These are phyloP conservation scores for Gastrodia elata DNA, from an alignment of 106 monocot genomes.

Conservation along the genomic window DNA sequence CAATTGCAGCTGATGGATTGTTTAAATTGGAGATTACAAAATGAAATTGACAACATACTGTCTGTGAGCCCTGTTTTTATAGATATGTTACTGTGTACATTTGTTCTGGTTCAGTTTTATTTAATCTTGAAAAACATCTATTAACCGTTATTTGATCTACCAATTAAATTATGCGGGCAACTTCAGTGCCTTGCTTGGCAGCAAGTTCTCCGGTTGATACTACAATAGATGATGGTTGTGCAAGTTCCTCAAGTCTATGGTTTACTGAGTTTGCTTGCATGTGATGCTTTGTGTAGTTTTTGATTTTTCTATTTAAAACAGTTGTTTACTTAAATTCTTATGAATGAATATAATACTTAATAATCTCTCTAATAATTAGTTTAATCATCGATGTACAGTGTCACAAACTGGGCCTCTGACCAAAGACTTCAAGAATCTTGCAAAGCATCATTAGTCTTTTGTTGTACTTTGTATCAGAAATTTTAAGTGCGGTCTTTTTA, in stretches of 20 bases:
- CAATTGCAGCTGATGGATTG: conserved; percentile 61
- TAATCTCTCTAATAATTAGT: neutral
- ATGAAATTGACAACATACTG: conserved; percentile 65
- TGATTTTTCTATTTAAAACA: neutral
- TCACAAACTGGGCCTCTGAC: neutral
- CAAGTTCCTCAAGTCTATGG: neutral
- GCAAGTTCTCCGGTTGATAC: neutral
- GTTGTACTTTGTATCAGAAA: neutral
- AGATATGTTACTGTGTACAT: neutral
- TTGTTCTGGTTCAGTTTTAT: neutral
- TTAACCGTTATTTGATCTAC: neutral
- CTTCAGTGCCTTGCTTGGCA: neutral
- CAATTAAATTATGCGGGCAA: neutral
- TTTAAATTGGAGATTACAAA: conserved; percentile 81
- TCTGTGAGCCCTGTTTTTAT: conserved; percentile 33
- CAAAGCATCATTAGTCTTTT: neutral
- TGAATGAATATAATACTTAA: neutral
- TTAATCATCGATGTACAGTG: neutral
- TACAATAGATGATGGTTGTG: neutral
- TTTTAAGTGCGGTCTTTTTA: neutral
- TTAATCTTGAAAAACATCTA: neutral
- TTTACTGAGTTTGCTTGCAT: neutral
- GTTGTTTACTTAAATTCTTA: neutral
- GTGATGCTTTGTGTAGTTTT: neutral
- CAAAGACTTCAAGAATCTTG: neutral